Evolutionary conservation across 371 early-diverging fungal species (phyloP).

Genomic region (Syncephalastrum racemosum): DNA sequence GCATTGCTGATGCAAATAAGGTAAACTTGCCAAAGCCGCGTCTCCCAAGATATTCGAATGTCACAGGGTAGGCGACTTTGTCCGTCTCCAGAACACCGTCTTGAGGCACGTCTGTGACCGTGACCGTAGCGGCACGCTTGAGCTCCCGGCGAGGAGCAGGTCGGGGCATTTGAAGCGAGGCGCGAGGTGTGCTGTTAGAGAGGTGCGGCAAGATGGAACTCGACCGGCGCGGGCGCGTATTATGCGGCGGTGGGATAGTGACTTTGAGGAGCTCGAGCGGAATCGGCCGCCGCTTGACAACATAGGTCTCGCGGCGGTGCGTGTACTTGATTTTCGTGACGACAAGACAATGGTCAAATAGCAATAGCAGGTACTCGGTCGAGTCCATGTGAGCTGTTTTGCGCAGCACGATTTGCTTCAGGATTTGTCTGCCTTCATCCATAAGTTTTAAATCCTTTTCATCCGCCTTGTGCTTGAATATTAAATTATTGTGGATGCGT

Average conservation of each 20-base stretch:
- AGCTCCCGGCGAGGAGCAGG: not conserved
- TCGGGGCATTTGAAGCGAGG: not conserved
- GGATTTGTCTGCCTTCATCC: conserved; percentile 25
- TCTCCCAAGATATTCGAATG: conserved; percentile 77
- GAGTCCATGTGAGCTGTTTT: conserved; percentile 52
- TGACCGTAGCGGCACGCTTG: not conserved
- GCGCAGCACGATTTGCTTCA: conserved; percentile 46
- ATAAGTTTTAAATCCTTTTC: conserved; percentile 40
- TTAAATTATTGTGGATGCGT: conserved; percentile 39
- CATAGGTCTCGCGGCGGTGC: conserved; percentile 29
- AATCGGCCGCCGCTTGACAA: conserved; percentile 59
- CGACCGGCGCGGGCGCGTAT: conserved; percentile 17
- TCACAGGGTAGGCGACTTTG: conserved; percentile 60
- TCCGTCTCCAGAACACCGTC: conserved; percentile 7
- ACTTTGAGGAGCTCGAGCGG: conserved; percentile 67
- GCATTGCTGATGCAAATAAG: conserved; percentile 71
- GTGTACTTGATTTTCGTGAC: conserved; percentile 36
- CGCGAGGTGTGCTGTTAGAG: not conserved
- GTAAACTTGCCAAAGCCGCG: conserved; percentile 57
- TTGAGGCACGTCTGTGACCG: not conserved
- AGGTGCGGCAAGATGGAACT: conserved; percentile 53
- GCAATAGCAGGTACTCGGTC: conserved; percentile 60
- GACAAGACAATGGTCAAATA: conserved; percentile 44
- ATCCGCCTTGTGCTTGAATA: conserved; percentile 44
- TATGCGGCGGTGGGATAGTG: conserved; percentile 7